These are phyloP conservation scores for Pseudozyma flocculosa DNA, from an alignment of 1,284 basidiomycete genomes.

Conservation along the genomic window DNA sequence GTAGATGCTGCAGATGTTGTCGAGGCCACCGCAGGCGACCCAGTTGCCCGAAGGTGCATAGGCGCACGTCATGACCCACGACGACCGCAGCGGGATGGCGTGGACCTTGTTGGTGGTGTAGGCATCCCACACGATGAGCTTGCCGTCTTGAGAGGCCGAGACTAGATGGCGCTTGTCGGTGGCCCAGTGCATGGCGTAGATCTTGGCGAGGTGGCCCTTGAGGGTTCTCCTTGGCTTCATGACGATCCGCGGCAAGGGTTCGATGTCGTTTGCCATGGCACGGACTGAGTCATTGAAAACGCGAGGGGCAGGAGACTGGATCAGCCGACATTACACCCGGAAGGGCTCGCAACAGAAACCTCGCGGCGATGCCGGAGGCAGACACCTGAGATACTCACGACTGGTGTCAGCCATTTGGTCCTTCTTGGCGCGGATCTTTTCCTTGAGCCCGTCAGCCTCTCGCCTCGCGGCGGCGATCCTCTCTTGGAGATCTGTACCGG, in stretches of 20 bases:
- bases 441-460: slow-evolving; percentile 93
- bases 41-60: slow-evolving; percentile 95
- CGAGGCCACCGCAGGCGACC: slow-evolving; percentile 96
- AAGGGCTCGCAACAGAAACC: no score
- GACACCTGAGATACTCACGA: no score
- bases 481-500: slow-evolving; percentile 58
- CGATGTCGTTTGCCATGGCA: slow-evolving; percentile 93
- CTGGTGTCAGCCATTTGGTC: slow-evolving; percentile 95
- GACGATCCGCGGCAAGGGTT: slow-evolving; percentile 88
- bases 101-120: slow-evolving; percentile 99
- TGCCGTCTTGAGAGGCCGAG: slow-evolving; percentile 97
- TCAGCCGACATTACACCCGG: no score
- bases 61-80: slow-evolving; percentile 99
- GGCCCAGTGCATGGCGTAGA: slow-evolving; percentile 99
- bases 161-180: slow-evolving; percentile 94
- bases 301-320: no score
- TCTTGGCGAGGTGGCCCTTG: slow-evolving; percentile 96
- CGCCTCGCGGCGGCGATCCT: slow-evolving; percentile 88
- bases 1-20: slow-evolving; percentile 99
- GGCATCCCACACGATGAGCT: slow-evolving; percentile 99
- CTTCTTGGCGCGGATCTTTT: slow-evolving; percentile 91
- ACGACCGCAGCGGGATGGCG: slow-evolving; percentile 92
- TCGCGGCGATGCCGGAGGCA: no score
- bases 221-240: slow-evolving; percentile 93
- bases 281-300: slow-evolving; percentile 66